Evolutionary conservation across 805 yeast species (phyloP).

Genomic region (Candida mattraensis): DNA sequence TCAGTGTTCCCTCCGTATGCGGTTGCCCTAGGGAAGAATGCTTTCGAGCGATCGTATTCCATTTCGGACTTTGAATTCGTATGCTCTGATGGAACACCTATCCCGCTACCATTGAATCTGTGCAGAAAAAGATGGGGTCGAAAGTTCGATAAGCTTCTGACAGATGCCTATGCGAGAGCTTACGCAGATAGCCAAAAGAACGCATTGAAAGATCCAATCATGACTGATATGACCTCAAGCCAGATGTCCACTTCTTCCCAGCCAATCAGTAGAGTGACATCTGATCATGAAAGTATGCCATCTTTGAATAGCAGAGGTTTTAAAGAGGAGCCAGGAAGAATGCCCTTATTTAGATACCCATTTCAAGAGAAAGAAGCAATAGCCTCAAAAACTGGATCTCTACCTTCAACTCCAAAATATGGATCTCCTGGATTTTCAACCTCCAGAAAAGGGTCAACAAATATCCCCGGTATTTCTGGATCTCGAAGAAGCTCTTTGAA

Average conservation of each 20-base stretch:
- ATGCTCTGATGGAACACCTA: constrained; percentile 66
- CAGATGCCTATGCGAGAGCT: constrained; percentile 65
- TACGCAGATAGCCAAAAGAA: constrained; percentile 31
- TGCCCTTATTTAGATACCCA: constrained; percentile 66
- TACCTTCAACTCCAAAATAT: constrained; percentile 11
- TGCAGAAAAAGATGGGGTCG: constrained; percentile 77
- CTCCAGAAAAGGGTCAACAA: no score
- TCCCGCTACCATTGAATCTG: constrained; percentile 59
- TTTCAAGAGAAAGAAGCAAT: constrained; percentile 51
- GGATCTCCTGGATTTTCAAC: constrained; percentile 18
- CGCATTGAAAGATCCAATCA: not conserved
- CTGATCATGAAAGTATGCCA: constrained; percentile 13
- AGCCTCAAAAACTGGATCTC: constrained; percentile 14
- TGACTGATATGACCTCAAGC: constrained; percentile 1
- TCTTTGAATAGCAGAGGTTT: constrained; percentile 11
- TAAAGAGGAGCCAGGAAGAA: constrained; percentile 22
- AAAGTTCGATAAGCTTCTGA: constrained; percentile 59
- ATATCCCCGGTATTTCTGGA: no score
- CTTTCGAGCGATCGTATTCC: constrained; percentile 63
- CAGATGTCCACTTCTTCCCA: constrained; percentile 1
- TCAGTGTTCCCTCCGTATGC: constrained; percentile 78
- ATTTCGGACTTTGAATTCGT: constrained; percentile 72
- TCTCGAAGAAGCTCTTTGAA: constrained; percentile 37
- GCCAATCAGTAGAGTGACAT: constrained; percentile 5
- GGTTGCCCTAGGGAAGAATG: constrained; percentile 72